Percentiles rank a stretch among this genome's conserved stretches.
Conservation (phyloP, 2,329 filamentous ascomycete genomes). For the Ophidiomyces ophidiicola region DNA sequence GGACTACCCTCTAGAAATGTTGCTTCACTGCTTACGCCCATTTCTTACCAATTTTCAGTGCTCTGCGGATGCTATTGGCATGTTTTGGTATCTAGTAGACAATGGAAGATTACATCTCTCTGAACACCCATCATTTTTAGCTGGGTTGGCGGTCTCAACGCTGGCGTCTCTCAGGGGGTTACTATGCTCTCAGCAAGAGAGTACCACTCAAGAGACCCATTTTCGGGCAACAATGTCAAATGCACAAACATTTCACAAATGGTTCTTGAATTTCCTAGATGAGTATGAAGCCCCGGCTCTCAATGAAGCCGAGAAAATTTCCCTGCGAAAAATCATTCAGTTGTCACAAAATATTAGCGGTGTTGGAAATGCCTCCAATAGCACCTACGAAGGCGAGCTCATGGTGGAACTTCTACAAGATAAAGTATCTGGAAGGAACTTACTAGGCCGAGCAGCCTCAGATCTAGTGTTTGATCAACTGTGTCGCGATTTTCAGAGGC, state of each 20-base stretch:
- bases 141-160: constrained; percentile 67
- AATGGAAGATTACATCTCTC: constrained; percentile 54
- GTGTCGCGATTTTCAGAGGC: constrained; percentile 59
- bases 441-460: constrained; percentile 60
- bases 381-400: constrained; percentile 64
- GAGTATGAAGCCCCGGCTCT: constrained; percentile 46
- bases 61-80: constrained; percentile 76
- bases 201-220: constrained; percentile 74
- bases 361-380: constrained; percentile 56
- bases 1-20: constrained; percentile 81
- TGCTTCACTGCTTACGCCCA: constrained; percentile 64
- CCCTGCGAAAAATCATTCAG: constrained; percentile 55
- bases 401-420: constrained; percentile 71
- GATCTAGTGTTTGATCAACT: constrained; percentile 40
- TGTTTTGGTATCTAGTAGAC: constrained; percentile 70
- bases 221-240: constrained; percentile 65
- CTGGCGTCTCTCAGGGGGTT: constrained; percentile 68
- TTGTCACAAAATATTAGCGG: constrained; percentile 56
- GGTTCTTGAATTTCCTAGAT: constrained; percentile 61
- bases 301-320: constrained; percentile 38
- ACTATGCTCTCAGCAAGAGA: constrained; percentile 59
- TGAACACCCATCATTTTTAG: constrained; percentile 59
- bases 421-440: constrained; percentile 45
- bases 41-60: constrained; percentile 77
- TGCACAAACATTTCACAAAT: constrained; percentile 61